A percentile compares a stretch with the other conserved stretches of the same genome.
phyloP scores from a whole-genome alignment of 192 early-diverging fungal genomes.

The Linnemannia exigua region DNA sequence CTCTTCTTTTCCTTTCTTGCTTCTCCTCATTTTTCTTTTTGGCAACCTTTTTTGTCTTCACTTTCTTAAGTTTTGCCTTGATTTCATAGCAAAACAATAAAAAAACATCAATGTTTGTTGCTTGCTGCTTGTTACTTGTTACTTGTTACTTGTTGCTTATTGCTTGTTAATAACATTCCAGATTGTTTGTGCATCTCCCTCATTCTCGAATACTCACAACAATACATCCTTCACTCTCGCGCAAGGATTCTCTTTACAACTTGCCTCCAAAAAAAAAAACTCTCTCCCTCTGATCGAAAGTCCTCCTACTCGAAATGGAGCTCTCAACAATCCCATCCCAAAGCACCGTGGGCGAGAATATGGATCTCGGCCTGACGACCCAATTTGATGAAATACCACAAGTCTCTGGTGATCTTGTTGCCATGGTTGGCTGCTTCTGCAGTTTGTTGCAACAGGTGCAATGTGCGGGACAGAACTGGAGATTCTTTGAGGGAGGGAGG shows the following conservation, averaged over 20 bases:
- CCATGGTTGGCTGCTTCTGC: slow-evolving; percentile 68
- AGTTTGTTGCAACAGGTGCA: slow-evolving; percentile 42
- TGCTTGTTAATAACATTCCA: too few relatives aligned
- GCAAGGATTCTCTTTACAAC: too few relatives aligned
- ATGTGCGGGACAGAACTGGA: too few relatives aligned
- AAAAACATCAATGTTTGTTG: too few relatives aligned
- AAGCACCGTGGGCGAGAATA: slow-evolving; percentile 80
- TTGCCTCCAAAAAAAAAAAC: slow-evolving; percentile 65
- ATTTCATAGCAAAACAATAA: background rate
- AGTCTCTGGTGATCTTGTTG: slow-evolving; percentile 76
- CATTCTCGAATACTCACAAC: too few relatives aligned
- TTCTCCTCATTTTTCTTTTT: background rate
- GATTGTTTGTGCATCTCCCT: too few relatives aligned
- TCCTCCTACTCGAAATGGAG: slow-evolving; percentile 76
- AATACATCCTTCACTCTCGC: too few relatives aligned
- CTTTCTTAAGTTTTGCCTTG: background rate
- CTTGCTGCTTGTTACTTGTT: background rate
- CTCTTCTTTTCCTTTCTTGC: background rate
- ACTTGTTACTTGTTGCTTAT: too few relatives aligned
- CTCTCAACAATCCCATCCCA: slow-evolving; percentile 77
- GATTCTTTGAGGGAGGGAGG: slow-evolving; percentile 62
- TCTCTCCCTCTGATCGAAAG: slow-evolving; percentile 73
- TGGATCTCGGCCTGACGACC: slow-evolving; percentile 82
- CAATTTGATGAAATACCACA: slow-evolving; percentile 77
- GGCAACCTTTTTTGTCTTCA: background rate